These are phyloP conservation scores for Dissophora globulifera DNA, from an alignment of 192 early-diverging fungal genomes.

Conservation along the genomic window DNA sequence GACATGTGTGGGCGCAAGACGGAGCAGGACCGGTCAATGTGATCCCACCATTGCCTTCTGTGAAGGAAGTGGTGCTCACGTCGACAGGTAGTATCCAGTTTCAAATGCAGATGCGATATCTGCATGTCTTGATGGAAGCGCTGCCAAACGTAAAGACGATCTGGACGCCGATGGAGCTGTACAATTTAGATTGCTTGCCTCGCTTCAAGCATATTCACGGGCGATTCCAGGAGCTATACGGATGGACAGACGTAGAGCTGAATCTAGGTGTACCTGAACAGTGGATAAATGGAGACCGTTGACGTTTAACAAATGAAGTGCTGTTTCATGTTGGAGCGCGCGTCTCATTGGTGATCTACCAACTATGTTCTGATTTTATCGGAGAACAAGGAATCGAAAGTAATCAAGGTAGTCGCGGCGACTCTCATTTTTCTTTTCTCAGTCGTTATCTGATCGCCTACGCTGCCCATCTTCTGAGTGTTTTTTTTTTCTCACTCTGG, in stretches of 20 bases:
- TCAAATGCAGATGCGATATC: conserved; percentile 11
- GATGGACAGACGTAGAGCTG: conserved; percentile 3
- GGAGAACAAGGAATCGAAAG: too few species aligned
- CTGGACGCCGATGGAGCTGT: conserved; percentile 10
- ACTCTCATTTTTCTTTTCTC: too few species aligned
- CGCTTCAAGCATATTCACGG: conserved; percentile 10
- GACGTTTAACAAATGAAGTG: too few species aligned
- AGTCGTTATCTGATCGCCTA: too few species aligned
- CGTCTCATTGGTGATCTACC: too few species aligned
- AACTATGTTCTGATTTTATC: too few species aligned
- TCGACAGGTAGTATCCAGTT: neutral
- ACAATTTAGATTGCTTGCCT: conserved; percentile 2
- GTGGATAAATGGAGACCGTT: too few species aligned
- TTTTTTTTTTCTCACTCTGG: too few species aligned
- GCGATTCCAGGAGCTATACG: conserved; percentile 11
- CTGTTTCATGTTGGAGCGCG: too few species aligned
- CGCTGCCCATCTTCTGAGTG: too few species aligned
- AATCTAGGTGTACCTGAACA: too few species aligned
- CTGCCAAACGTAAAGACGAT: conserved; percentile 10
- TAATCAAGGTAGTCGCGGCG: too few species aligned
- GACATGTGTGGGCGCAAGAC: conserved; percentile 1
- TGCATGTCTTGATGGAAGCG: conserved; percentile 32
- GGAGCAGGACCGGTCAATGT: conserved; percentile 4
- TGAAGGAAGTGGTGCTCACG: conserved; percentile 6
- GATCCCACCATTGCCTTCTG: conserved; percentile 23